A percentile compares a stretch with the other conserved stretches of the same genome.
Conservation (phyloP, 148 eudicot genomes). For the Salicornia ramosissima region DNA sequence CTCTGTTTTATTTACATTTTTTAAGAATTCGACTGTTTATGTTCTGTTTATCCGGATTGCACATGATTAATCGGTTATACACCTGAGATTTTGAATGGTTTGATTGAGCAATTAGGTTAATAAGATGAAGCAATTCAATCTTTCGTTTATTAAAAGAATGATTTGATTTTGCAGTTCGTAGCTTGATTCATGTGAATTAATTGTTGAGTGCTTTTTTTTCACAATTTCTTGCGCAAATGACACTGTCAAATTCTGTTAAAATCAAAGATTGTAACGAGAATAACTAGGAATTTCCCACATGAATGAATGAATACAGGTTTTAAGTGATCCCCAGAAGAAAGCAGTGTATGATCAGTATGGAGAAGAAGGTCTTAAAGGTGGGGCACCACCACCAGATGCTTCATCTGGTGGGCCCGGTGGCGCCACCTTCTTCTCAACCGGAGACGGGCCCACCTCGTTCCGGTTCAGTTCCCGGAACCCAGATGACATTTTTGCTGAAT, state of each 20-base stretch:
- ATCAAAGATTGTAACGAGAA: no score
- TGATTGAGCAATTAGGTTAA: no score
- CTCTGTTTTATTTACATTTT: neutral
- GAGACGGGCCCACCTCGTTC: slow-evolving; percentile 52
- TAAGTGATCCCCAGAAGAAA: slow-evolving; percentile 71
- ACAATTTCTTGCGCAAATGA: no score
- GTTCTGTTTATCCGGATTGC: neutral
- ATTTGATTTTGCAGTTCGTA: no score
- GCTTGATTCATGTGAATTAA: no score
- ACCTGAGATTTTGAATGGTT: neutral
- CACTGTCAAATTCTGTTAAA: no score
- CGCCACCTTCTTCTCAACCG: slow-evolving; percentile 48
- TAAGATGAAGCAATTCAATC: no score
- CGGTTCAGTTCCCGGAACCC: slow-evolving; percentile 57
- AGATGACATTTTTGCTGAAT: slow-evolving; percentile 68
- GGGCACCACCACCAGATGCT: slow-evolving; percentile 56
- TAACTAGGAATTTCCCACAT: neutral
- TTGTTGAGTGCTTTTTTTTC: no score
- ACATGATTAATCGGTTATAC: neutral
- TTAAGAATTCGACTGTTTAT: neutral
- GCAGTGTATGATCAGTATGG: slow-evolving; percentile 75
- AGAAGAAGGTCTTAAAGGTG: slow-evolving; percentile 65
- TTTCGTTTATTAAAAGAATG: no score
- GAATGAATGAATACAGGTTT: slow-evolving; percentile 42
- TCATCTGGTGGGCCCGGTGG: slow-evolving; percentile 54